A percentile compares a stretch with the other conserved stretches of the same genome.
Evolutionary conservation across 441 rosid genomes (phyloP).

Genomic region (Syzygium syzygioides): DNA sequence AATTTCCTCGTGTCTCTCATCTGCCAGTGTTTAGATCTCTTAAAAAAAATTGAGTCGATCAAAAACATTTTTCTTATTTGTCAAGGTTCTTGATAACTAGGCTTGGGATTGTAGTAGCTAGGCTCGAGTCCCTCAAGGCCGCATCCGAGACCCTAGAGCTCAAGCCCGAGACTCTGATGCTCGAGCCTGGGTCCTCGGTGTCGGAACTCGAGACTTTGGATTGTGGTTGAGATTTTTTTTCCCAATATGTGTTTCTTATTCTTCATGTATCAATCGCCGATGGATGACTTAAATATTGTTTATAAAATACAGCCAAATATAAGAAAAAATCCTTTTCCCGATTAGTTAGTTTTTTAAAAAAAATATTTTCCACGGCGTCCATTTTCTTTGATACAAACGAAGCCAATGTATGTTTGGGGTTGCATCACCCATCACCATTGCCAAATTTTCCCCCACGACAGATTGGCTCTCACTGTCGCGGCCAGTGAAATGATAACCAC

Average conservation of each 20-base stretch:
- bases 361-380: neutral
- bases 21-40: too few relatives aligned
- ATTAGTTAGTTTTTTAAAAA: neutral
- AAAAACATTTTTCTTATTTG: too few relatives aligned
- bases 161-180: too few relatives aligned
- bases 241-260: neutral
- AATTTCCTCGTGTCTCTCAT: neutral
- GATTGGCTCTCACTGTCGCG: neutral
- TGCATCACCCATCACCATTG: neutral
- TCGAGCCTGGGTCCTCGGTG: too few relatives aligned
- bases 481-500: neutral
- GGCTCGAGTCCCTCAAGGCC: too few relatives aligned
- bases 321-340: neutral
- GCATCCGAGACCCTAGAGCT: too few relatives aligned
- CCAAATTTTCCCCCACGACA: neutral
- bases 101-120: too few relatives aligned
- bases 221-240: neutral
- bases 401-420: neutral
- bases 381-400: neutral
- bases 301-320: neutral
- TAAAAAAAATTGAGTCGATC: too few relatives aligned
- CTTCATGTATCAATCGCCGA: neutral
- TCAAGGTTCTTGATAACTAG: fast-evolving
- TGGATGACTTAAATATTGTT: neutral
- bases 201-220: neutral